Base-by-base conservation (phyloP, 1,139 yeast species). In the Magnusiomyces suaveolens region DNA sequence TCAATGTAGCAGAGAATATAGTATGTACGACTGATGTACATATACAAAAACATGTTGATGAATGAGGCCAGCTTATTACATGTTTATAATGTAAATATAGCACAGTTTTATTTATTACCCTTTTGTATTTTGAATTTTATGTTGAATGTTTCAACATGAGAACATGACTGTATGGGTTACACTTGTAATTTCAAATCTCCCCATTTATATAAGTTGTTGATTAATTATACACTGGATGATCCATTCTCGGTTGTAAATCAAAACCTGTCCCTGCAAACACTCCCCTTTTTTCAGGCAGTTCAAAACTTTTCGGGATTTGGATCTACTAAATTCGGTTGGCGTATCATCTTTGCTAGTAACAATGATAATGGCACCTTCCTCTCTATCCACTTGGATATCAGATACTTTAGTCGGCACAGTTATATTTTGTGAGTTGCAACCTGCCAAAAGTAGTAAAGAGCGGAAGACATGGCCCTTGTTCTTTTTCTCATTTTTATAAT, bases 211-310 rank as follows among this genome's bases (percentile, higher is more conserved):
- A n/a, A 66, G 33, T 6, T 66, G 60, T 24, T 67, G 67, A 54
- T 66, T 67, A 23, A 69, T 66, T 43, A 69, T 57, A 52, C 68
- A 62, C 47, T 67, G 70, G n/a, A 66, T 60, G 38, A 69, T 57
- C 72, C 72, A 69, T 44, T 67, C 67, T 8, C 64, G 61, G 46
- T 59, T 61, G 52, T 62, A 56, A n/a, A 51, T 49, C 18, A 56
- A 21, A 20, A 62, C 20, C 50, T 52, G 41, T 60, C 50, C 18
- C 60, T 60, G 2, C 50, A 33, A n/a, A 58, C 58, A 6, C 56
- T 55, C 4, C 53, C 41, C 21, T 56, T 60, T 49, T 53, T 54
- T 32, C 50, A 52, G 39, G 21, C 46, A 21, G n/a, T 26, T 46
- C n/a, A 57, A 53, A 21, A 48, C 44, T 18, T 50, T 25, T 36